phyloP scores from a whole-genome alignment of 1,284 basidiomycete species.

The Cronartium ribicola region DNA sequence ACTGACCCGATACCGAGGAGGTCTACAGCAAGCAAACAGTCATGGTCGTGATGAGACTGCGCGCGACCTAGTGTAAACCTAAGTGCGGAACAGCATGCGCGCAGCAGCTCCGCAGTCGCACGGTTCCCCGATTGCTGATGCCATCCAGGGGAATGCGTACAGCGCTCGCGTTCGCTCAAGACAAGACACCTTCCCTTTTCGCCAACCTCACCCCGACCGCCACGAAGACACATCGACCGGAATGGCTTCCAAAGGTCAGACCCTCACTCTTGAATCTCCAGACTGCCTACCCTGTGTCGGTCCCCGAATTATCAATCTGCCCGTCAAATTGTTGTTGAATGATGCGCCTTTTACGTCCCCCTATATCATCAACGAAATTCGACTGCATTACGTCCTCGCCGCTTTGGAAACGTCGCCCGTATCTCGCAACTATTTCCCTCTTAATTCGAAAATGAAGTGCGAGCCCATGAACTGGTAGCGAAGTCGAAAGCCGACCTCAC shows the following conservation, averaged over 20 bases:
- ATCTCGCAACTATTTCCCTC: background rate
- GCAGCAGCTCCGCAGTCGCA: too few species aligned
- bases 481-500: conserved; percentile 97
- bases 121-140: too few species aligned
- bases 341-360: background rate
- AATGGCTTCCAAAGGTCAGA: conserved; percentile 7
- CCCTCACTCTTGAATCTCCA: background rate
- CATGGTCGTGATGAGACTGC: too few species aligned
- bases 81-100: too few species aligned
- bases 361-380: background rate
- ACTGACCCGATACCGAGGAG: too few species aligned
- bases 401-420: background rate
- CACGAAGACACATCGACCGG: conserved; percentile 2
- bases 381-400: background rate
- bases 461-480: conserved; percentile 51
- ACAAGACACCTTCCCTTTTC: too few species aligned
- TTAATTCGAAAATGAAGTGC: conserved; percentile 46
- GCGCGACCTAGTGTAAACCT: too few species aligned
- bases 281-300: background rate
- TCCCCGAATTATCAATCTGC: background rate
- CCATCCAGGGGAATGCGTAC: too few species aligned
- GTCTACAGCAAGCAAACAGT: too few species aligned
- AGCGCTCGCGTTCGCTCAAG: too few species aligned
- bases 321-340: background rate
- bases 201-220: background rate